Evolutionary conservation across 2,329 filamentous ascomycete species (phyloP), one percentile per base, ranked within the genome.

Genomic region (Arthrobotrys musiformis): DNA sequence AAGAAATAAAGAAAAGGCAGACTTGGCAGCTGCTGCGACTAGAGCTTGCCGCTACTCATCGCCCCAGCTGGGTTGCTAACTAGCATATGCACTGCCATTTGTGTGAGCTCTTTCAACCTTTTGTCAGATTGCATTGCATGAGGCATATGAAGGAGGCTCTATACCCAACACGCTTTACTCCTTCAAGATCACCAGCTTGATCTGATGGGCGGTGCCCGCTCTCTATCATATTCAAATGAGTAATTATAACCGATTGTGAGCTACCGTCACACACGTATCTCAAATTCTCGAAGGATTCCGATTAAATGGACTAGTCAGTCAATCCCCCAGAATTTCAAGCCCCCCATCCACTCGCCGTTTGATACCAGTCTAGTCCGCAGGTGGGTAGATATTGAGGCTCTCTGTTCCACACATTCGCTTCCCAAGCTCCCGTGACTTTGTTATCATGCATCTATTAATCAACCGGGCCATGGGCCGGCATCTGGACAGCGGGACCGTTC

Each of bases 391-490:
- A 58, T 7, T 37, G 54, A 26, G 54, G 54, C 33, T 58, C 54
- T 40, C 46, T n/a, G 56, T 52, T 30, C 56, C 54, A 46, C 50
- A n/a, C 17, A 9, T 50, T 61, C 28, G 19, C 42, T 54, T 62
- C 46, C 15, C n/a, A n/a, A 48, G 26, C 17, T 63, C 63, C 62
- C 63, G 63, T 75, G 63, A 63, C 70, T 75, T 69, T 58, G 35
- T 4, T 46, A 44, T 56, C 63, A 75, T 75, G 70, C 70, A 63
- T 54, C 56, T 54, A 54, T 28, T 44, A 19, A 74, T 30, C 30
- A 15, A 44, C 44, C 61, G 26, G 52, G 24, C 35, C 26, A 19
- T 30, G 28, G 30, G 68, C 52, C 22, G 62, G 60, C 33, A 61
- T 54, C 52, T 52, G 19, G 33, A 54, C 42, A 62, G 50, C 61